These are phyloP conservation scores for Daphne laureola DNA, from an alignment of 441 rosid species.

Conservation along the genomic window DNA sequence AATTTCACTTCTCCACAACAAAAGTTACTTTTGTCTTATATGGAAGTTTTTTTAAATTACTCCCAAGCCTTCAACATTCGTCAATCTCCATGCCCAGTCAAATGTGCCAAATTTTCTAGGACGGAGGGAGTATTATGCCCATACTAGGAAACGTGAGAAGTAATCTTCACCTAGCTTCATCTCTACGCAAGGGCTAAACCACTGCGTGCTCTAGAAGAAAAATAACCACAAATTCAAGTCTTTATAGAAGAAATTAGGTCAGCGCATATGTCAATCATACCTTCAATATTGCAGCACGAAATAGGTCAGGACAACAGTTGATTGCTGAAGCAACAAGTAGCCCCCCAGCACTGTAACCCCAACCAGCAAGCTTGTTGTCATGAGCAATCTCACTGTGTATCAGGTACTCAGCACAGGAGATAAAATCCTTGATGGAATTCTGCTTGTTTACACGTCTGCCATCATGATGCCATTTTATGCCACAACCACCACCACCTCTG, in stretches of 20 bases:
- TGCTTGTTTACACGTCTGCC: constrained; percentile 60
- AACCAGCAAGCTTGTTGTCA: constrained; percentile 74
- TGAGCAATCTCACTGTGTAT: constrained; percentile 55
- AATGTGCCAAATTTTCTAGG: too few species aligned
- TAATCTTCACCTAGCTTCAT: too few species aligned
- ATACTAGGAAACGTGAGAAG: too few species aligned
- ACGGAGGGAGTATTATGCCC: too few species aligned
- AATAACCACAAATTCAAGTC: neutral
- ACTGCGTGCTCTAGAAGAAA: neutral
- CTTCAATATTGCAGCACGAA: constrained; percentile 83
- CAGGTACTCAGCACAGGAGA: constrained; percentile 75
- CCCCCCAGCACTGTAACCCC: constrained; percentile 97
- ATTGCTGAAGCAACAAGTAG: constrained; percentile 92
- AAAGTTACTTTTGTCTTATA: too few species aligned
- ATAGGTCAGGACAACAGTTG: constrained; percentile 57
- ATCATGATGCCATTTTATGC: constrained; percentile 75
- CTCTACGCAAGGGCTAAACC: neutral
- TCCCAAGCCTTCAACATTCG: too few species aligned
- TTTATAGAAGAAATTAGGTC: neutral
- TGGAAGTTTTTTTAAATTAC: too few species aligned
- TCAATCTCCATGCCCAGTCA: too few species aligned
- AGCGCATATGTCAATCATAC: constrained; percentile 21
- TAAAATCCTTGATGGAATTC: constrained; percentile 68
- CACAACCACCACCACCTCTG: constrained; percentile 95
- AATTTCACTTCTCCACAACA: too few species aligned